Percentiles rank a stretch among this genome's conserved stretches.
Evolutionary conservation across 2,329 filamentous ascomycete species (phyloP).

Genomic region (Karstenula rhodostoma): DNA sequence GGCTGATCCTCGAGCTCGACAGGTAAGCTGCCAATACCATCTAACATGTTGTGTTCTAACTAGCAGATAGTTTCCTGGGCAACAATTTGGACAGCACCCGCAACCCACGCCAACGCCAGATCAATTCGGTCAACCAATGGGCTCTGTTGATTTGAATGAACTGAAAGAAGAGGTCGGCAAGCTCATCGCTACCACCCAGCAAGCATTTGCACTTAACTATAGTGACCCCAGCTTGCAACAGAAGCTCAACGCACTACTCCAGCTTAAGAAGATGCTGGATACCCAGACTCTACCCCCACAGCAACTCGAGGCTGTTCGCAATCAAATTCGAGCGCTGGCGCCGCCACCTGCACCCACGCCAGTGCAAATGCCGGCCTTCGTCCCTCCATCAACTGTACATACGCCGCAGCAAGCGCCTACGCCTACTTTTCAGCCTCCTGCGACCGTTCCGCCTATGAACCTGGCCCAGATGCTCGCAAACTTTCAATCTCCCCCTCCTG

Average conservation of each 20-base stretch:
- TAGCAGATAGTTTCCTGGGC: constrained; percentile 28
- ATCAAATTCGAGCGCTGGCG: constrained; percentile 80
- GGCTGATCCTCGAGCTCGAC: constrained; percentile 46
- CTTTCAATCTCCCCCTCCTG: constrained; percentile 31
- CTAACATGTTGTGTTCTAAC: constrained; percentile 13
- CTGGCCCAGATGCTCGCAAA: constrained; percentile 42
- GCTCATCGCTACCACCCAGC: constrained; percentile 76
- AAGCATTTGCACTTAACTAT: constrained; percentile 77
- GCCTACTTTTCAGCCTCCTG: constrained; percentile 30
- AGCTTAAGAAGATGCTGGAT: constrained; percentile 82
- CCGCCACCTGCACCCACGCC: constrained; percentile 62
- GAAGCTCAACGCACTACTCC: constrained; percentile 83
- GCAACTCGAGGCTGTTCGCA: constrained; percentile 83
- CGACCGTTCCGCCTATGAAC: constrained; percentile 31
- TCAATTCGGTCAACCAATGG: constrained; percentile 41
- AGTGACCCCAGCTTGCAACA: constrained; percentile 78
- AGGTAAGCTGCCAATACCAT: constrained; percentile 33
- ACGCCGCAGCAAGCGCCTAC: constrained; percentile 36
- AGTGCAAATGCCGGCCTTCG: constrained; percentile 41
- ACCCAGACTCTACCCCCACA: constrained; percentile 79
- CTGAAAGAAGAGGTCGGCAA: constrained; percentile 84
- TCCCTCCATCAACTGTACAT: constrained; percentile 42
- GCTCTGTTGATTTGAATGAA: constrained; percentile 60
- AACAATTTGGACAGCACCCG: constrained; percentile 37
- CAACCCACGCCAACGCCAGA: constrained; percentile 36